Evolutionary conservation across 768 basidiomycete species (phyloP), one percentile per base, ranked within the genome.

Genomic region (Melanogaster broomeanus): DNA sequence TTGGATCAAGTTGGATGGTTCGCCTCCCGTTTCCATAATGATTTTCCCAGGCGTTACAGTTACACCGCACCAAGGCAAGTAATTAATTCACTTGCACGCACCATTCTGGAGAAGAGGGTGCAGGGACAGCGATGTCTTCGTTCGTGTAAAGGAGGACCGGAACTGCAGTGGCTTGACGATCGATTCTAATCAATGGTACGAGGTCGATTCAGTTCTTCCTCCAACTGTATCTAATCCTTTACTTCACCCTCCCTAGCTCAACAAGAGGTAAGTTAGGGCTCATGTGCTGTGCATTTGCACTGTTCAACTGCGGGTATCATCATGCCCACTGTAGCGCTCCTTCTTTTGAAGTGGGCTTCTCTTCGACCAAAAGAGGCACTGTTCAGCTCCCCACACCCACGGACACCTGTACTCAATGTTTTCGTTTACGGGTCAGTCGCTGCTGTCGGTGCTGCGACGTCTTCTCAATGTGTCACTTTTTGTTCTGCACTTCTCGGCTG

Each of bases 61-160:
- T n/a, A n/a, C n/a, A n/a, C n/a, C n/a, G n/a, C n/a, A n/a, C n/a
- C n/a, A n/a, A n/a, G n/a, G n/a, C n/a, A n/a, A n/a, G n/a, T 81
- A 42, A 72, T 81, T 53, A 78, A 78, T 62, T 79, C 79, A 25
- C 68, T 81, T 19, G 74, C 75, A 12, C 59, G 66, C 33, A 56
- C 72, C 51, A 65, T 81, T 45, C 68, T 81, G 41, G 72, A 77
- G 51, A 73, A 72, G 48, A 61, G 70, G n/a, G 61, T 80, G 24
- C 59, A 69, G 22, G 77, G 75, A 74, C 38, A 78, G 78, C 61
- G 63, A 25, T 30, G 48, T 30, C 28, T 54, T 54, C 38, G 27
- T 52, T 4, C 63, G 64, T 15, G 59, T 59, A 12, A 58, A 28
- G 34, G 48, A 41, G 19, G n/a, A 49, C 7, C 12, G 7, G 9